phyloP scores from a whole-genome alignment of 2,329 filamentous ascomycete species.

The Fusarium fujikuroi region DNA sequence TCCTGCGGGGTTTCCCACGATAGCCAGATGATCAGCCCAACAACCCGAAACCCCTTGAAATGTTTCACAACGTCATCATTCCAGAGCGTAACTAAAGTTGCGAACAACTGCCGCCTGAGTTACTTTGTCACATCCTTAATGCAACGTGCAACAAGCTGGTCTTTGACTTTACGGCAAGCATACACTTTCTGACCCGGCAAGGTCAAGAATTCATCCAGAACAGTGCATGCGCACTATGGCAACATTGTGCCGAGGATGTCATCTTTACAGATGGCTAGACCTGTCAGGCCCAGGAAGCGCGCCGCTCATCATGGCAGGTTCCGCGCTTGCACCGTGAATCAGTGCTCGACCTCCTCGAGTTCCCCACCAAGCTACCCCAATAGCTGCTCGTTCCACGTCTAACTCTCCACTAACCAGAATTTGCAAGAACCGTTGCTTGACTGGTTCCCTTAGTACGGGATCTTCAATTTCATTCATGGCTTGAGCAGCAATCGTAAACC shows the following conservation, averaged over 20 bases:
- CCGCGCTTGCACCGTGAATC: conserved; percentile 50
- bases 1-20: neutral
- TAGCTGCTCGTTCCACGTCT: conserved; percentile 83
- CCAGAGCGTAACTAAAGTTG: conserved; percentile 2
- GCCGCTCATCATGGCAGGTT: conserved; percentile 64
- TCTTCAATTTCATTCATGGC: conserved; percentile 74
- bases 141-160: conserved; percentile 10
- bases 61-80: conserved; percentile 20
- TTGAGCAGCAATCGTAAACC: conserved; percentile 78
- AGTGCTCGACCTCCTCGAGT: conserved; percentile 64
- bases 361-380: conserved; percentile 89
- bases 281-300: conserved; percentile 54
- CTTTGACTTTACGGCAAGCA: neutral
- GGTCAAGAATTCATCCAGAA: neutral
- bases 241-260: neutral
- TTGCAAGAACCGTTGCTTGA: conserved; percentile 81
- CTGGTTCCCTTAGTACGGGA: conserved; percentile 68
- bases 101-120: conserved; percentile 13
- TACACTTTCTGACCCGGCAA: neutral
- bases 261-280: conserved; percentile 51
- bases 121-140: neutral
- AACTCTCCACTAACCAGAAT: conserved; percentile 83
- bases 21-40: neutral
- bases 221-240: neutral
- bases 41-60: neutral